phyloP scores from a whole-genome alignment of 805 yeast species.

The Ogataea sp. region DNA sequence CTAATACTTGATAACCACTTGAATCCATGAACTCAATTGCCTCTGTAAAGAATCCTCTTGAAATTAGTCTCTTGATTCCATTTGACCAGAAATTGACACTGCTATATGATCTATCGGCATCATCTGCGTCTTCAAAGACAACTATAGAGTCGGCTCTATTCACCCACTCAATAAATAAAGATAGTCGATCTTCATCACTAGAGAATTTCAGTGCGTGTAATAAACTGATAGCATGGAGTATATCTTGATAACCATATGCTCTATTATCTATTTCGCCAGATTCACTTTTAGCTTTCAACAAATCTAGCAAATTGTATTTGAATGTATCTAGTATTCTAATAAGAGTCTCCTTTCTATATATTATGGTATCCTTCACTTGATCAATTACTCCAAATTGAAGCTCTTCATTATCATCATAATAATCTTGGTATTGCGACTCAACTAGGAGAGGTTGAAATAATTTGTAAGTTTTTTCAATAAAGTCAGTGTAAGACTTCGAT shows the following conservation, averaged over 20 bases:
- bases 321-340: constrained; percentile 14
- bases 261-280: constrained; percentile 12
- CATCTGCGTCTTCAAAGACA: constrained; percentile 33
- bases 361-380: constrained; percentile 25
- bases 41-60: constrained; percentile 54
- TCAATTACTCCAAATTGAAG: constrained; percentile 22
- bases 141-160: constrained; percentile 67
- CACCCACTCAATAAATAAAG: constrained; percentile 49
- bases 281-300: constrained; percentile 22
- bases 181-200: constrained; percentile 32
- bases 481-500: constrained; percentile 34
- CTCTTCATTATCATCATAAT: constrained; percentile 13
- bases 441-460: constrained; percentile 42
- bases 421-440: constrained; percentile 31
- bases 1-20: constrained; percentile 34
- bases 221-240: constrained; percentile 47
- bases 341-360: constrained; percentile 30
- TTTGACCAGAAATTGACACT: constrained; percentile 57
- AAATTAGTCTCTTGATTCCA: constrained; percentile 44
- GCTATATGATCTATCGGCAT: constrained; percentile 20
- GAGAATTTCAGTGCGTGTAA: constrained; percentile 45
- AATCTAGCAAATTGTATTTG: constrained; percentile 21
- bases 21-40: constrained; percentile 40
- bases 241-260: constrained; percentile 28
- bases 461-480: constrained; percentile 43